Percentiles rank a stretch among this genome's conserved stretches.
phyloP scores from a whole-genome alignment of 352 stramenopile genomes.

The Globisporangium perplexum region DNA sequence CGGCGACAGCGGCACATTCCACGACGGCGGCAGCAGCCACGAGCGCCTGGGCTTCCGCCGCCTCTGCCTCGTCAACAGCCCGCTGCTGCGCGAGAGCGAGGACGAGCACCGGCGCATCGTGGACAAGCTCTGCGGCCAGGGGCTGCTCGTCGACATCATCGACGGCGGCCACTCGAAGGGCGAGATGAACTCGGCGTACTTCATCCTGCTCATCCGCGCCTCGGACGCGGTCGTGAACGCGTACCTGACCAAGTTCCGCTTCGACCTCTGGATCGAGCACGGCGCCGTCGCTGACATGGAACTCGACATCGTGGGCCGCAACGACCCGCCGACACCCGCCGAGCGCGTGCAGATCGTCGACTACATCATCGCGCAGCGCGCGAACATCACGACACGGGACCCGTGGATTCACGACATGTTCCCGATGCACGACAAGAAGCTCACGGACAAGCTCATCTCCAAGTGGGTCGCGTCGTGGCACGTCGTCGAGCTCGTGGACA shows the following conservation, averaged over 20 bases:
- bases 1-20: slow-evolving; percentile 17
- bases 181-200: slow-evolving; percentile 76
- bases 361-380: slow-evolving; percentile 77
- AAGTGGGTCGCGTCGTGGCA: slow-evolving; percentile 63
- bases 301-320: slow-evolving; percentile 53
- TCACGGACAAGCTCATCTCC: slow-evolving; percentile 62
- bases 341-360: slow-evolving; percentile 84
- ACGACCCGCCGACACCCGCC: slow-evolving; percentile 59
- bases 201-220: slow-evolving; percentile 69
- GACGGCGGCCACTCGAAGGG: slow-evolving; percentile 74
- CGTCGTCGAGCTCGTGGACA: slow-evolving; percentile 43
- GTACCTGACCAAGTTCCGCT: slow-evolving; percentile 60
- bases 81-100: slow-evolving; percentile 55
- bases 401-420: slow-evolving; percentile 81
- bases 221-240: slow-evolving; percentile 52
- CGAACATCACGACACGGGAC: slow-evolving; percentile 46
- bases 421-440: slow-evolving; percentile 68
- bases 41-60: slow-evolving; percentile 56
- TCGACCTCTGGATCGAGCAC: slow-evolving; percentile 75
- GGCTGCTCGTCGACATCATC: slow-evolving; percentile 77
- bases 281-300: slow-evolving; percentile 75
- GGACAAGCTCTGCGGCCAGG: slow-evolving; percentile 65
- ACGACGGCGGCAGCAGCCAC: slow-evolving; percentile 20
- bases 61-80: slow-evolving; percentile 50
- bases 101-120: slow-evolving; percentile 79